Conservation (phyloP, 2,329 filamentous ascomycete genomes). For the Ophiostoma piceae region DNA sequence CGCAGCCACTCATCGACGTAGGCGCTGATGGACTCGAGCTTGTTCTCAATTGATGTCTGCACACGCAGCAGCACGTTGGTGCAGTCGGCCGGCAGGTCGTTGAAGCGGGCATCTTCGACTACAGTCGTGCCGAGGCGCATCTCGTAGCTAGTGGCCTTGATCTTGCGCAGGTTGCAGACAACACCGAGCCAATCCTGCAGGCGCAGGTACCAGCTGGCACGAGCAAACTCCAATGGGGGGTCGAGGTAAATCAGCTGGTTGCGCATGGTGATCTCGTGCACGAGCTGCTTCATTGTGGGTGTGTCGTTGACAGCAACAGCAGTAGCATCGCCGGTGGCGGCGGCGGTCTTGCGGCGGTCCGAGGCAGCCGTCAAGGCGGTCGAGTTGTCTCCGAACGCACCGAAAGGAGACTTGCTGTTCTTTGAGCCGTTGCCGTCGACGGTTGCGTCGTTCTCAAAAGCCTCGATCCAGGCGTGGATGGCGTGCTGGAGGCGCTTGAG, state of each 20-base stretch:
- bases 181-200: slow-evolving; percentile 90
- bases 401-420: slow-evolving; percentile 23
- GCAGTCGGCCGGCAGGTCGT: slow-evolving; percentile 77
- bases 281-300: slow-evolving; percentile 65
- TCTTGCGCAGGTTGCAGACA: slow-evolving; percentile 85
- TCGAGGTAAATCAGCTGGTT: slow-evolving; percentile 97
- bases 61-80: slow-evolving; percentile 72
- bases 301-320: slow-evolving; percentile 38
- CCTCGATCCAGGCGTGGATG: slow-evolving; percentile 78
- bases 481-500: slow-evolving; percentile 78
- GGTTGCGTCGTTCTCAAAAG: slow-evolving; percentile 62
- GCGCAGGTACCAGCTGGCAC: slow-evolving; percentile 88
- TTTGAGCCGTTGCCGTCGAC: slow-evolving; percentile 40
- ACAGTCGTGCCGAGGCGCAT: slow-evolving; percentile 68
- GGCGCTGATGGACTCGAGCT: slow-evolving; percentile 68
- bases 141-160: slow-evolving; percentile 92
- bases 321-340: slow-evolving; percentile 27
- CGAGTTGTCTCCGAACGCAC: slow-evolving; percentile 9
- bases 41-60: slow-evolving; percentile 77
- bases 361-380: neutral
- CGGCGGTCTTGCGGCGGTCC: slow-evolving; percentile 38
- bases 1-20: slow-evolving; percentile 99
- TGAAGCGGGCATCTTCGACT: slow-evolving; percentile 68
- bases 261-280: slow-evolving; percentile 94
- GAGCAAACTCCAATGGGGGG: slow-evolving; percentile 83